Evolutionary conservation across 1,284 basidiomycete genomes (phyloP).

Genomic region (Wolfiporia cocos): DNA sequence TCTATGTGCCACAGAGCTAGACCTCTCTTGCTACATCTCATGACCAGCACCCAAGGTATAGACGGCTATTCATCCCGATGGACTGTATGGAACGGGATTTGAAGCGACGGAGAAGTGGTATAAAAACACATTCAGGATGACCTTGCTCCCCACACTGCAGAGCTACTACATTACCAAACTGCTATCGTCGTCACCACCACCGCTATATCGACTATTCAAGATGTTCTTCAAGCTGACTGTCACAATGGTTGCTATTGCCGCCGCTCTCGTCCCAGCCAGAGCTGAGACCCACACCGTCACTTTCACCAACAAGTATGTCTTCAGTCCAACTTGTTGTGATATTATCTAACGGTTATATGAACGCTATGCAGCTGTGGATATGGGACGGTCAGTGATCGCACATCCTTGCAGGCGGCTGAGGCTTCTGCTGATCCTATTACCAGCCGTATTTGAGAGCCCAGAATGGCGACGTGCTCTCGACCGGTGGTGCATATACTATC

Average conservation of each 20-base stretch:
- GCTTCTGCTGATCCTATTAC: background rate
- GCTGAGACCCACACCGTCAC: conserved; percentile 1
- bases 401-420: background rate
- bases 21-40: too few relatives aligned
- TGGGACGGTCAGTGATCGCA: background rate
- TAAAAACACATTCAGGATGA: too few relatives aligned
- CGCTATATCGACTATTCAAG: too few relatives aligned
- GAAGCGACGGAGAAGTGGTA: too few relatives aligned
- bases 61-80: too few relatives aligned
- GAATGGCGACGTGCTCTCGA: background rate
- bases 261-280: background rate
- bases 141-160: too few relatives aligned
- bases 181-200: too few relatives aligned
- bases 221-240: conserved; percentile 1
- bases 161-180: too few relatives aligned
- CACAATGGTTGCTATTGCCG: background rate
- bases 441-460: conserved; percentile 1
- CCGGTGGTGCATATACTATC: conserved; percentile 2
- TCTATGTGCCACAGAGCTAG: too few relatives aligned
- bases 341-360: background rate
- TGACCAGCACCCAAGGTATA: too few relatives aligned
- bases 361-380: background rate
- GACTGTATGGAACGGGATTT: too few relatives aligned
- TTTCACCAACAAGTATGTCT: conserved; percentile 1
- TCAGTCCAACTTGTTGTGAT: too few relatives aligned